phyloP scores from a whole-genome alignment of 441 rosid genomes.

The Aleurites moluccanus region DNA sequence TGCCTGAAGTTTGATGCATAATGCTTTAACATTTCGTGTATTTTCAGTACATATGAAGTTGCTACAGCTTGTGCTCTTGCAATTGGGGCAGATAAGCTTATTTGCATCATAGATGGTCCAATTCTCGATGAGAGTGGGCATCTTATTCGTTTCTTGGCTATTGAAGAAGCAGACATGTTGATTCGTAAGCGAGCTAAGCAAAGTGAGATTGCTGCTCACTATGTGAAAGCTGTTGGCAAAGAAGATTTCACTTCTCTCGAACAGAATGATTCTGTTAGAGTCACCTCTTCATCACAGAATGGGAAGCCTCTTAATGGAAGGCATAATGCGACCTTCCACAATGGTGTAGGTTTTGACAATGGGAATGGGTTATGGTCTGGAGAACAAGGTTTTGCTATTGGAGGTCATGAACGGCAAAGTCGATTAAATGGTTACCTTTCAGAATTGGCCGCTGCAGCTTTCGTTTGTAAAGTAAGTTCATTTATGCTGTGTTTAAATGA shows the following conservation, averaged over 20 bases:
- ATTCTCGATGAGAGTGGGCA: slow-evolving; percentile 76
- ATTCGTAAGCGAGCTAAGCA: slow-evolving; percentile 80
- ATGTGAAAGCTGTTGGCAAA: slow-evolving; percentile 79
- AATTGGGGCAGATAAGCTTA: slow-evolving; percentile 93
- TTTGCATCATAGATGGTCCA: slow-evolving; percentile 90
- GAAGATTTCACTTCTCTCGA: slow-evolving; percentile 47
- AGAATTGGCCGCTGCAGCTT: slow-evolving; percentile 95
- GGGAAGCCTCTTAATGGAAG: slow-evolving; percentile 40
- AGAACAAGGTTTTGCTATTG: slow-evolving; percentile 96
- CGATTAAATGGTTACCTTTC: slow-evolving; percentile 76
- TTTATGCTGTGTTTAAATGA: neutral
- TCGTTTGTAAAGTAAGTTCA: slow-evolving; percentile 80
- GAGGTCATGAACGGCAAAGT: slow-evolving; percentile 85
- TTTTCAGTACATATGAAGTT: slow-evolving; percentile 89
- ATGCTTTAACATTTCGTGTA: slow-evolving; percentile 20
- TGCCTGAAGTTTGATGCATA: neutral
- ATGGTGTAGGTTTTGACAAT: slow-evolving; percentile 88
- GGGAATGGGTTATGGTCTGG: slow-evolving; percentile 78
- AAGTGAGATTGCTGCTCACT: slow-evolving; percentile 89
- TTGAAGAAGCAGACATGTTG: slow-evolving; percentile 85
- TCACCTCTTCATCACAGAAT: slow-evolving; percentile 36
- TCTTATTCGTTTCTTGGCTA: slow-evolving; percentile 80
- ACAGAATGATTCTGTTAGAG: slow-evolving; percentile 42
- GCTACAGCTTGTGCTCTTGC: slow-evolving; percentile 98
- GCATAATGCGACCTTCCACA: slow-evolving; percentile 55